A percentile compares a stretch with the other conserved stretches of the same genome.
Evolutionary conservation across 2,329 filamentous ascomycete genomes (phyloP).

Genomic region (Alternaria tenuissima): DNA sequence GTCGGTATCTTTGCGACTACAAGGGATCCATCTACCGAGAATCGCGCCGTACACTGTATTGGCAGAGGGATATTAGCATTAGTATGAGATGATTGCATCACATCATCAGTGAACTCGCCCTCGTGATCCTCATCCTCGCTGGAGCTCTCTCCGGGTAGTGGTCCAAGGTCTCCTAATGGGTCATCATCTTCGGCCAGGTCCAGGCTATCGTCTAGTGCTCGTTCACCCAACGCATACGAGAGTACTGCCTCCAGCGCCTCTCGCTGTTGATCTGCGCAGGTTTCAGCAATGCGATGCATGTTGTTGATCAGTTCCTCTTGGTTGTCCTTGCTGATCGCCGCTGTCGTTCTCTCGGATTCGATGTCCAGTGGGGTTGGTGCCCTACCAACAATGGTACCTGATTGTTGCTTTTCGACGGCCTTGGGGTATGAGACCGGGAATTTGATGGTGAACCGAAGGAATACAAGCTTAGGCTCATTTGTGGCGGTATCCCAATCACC

Average conservation of each 20-base stretch:
- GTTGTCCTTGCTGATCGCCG: constrained; percentile 60
- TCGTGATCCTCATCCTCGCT: constrained; percentile 82
- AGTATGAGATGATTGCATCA: constrained; percentile 64
- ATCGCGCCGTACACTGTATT: constrained; percentile 65
- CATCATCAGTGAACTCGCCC: constrained; percentile 54
- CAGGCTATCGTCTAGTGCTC: constrained; percentile 65
- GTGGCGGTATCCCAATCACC: constrained; percentile 50
- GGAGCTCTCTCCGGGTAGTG: constrained; percentile 72
- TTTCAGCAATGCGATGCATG: constrained; percentile 63
- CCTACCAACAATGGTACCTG: constrained; percentile 36
- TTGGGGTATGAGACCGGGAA: constrained; percentile 67
- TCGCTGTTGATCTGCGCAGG: constrained; percentile 61
- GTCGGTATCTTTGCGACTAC: constrained; percentile 58
- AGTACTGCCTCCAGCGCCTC: constrained; percentile 70
- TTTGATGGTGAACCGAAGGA: constrained; percentile 65
- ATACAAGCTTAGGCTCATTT: constrained; percentile 55
- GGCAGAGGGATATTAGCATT: constrained; percentile 71
- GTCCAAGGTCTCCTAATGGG: constrained; percentile 53
- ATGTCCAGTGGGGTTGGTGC: constrained; percentile 59
- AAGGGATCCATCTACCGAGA: constrained; percentile 65
- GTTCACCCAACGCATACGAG: constrained; percentile 67
- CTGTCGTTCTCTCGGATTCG: constrained; percentile 65
- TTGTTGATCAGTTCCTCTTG: constrained; percentile 59
- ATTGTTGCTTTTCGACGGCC: constrained; percentile 50
- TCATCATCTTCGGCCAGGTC: constrained; percentile 62